Conservation (phyloP, 192 early-diverging fungal species). For the Endogone sp. region DNA sequence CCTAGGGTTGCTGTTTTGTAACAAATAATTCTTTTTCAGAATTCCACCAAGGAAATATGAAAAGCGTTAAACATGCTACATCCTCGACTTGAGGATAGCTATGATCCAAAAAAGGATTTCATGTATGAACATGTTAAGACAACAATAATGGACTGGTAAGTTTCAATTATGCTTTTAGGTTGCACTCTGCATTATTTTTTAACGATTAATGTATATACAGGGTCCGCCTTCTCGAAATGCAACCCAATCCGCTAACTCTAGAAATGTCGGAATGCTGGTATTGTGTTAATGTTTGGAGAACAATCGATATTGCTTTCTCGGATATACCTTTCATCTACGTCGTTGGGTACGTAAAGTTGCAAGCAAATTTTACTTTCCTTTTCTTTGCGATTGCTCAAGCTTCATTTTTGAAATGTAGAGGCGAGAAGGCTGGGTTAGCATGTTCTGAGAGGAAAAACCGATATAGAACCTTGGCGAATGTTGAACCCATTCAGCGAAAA, state of each 20-base stretch:
- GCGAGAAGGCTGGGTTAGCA: slow-evolving; percentile 12
- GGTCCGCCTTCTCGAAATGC: slow-evolving; percentile 17
- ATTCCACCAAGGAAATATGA: slow-evolving; percentile 18
- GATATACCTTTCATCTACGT: slow-evolving; percentile 15
- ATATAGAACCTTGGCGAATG: slow-evolving; percentile 15
- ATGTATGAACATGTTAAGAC: slow-evolving; percentile 19
- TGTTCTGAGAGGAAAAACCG: slow-evolving; percentile 17
- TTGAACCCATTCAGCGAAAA: slow-evolving; percentile 18
- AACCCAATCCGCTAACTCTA: slow-evolving; percentile 16
- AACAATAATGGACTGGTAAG: slow-evolving; percentile 18
- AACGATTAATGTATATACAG: slow-evolving; percentile 9
- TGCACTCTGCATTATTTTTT: slow-evolving; percentile 3
- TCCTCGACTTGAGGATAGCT: slow-evolving; percentile 9
- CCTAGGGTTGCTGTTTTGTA: slow-evolving; percentile 5
- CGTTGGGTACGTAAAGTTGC: slow-evolving; percentile 13
- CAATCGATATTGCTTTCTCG: slow-evolving; percentile 20
- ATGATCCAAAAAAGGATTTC: slow-evolving; percentile 16
- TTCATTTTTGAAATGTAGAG: slow-evolving; percentile 18
- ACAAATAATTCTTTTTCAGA: neutral
- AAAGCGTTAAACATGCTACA: slow-evolving; percentile 18
- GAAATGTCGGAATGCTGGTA: slow-evolving; percentile 18
- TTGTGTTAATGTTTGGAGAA: slow-evolving; percentile 17
- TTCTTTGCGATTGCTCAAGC: neutral
- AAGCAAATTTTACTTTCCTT: slow-evolving; percentile 3
- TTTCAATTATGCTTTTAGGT: neutral